Conservation (phyloP, 1,139 yeast species). For the Lodderomyces margitis region DNA sequence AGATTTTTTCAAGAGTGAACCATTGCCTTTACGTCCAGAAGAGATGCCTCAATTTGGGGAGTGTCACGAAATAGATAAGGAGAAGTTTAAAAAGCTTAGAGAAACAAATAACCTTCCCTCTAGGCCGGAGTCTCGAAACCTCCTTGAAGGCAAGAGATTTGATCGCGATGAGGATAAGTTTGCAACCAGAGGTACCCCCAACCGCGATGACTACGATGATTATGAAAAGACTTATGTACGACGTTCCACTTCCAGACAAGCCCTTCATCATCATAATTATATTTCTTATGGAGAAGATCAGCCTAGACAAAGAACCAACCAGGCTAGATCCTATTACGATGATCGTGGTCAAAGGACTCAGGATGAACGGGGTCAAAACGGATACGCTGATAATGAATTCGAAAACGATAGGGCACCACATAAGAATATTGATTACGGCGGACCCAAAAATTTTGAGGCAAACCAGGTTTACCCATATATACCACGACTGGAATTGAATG, state of each 20-base stretch:
- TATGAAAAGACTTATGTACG: not conserved
- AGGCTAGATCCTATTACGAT: not conserved
- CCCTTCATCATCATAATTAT: not conserved
- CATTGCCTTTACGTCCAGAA: slow-evolving; percentile 54
- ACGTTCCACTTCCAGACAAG: not conserved
- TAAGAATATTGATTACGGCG: not conserved
- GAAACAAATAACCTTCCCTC: slow-evolving; percentile 8
- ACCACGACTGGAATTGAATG: not conserved
- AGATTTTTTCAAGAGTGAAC: slow-evolving; percentile 62
- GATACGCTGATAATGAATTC: not conserved
- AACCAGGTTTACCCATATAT: not conserved
- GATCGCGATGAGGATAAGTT: slow-evolving; percentile 1
- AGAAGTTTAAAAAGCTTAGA: slow-evolving; percentile 46
- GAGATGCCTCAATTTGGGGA: slow-evolving; percentile 76
- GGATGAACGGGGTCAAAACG: not conserved
- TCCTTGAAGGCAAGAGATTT: slow-evolving; percentile 7
- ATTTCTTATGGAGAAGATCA: not conserved
- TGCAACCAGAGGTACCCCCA: not conserved
- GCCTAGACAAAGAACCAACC: not conserved
- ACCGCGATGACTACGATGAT: not conserved
- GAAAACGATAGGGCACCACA: not conserved
- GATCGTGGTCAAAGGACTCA: not conserved
- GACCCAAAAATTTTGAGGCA: not conserved
- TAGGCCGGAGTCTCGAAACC: slow-evolving; percentile 7
- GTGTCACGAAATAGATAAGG: slow-evolving; percentile 84